A percentile compares a stretch with the other conserved stretches of the same genome.
Evolutionary conservation across 768 basidiomycete genomes (phyloP).

Genomic region (Boletus rubescentipes): DNA sequence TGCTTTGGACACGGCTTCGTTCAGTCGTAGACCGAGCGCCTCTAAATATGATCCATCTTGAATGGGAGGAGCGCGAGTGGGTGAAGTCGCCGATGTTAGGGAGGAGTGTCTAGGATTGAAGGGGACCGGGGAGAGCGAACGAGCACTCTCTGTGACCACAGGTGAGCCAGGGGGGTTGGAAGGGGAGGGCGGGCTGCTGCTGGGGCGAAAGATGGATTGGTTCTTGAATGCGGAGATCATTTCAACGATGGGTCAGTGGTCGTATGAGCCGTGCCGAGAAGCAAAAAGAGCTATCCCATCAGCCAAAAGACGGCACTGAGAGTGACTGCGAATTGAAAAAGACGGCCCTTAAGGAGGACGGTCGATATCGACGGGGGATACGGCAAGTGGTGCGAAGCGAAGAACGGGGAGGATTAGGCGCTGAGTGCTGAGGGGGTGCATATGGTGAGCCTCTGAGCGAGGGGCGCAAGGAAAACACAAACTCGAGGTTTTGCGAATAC

Average conservation of each 20-base stretch:
- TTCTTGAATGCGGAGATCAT: slow-evolving; percentile 70
- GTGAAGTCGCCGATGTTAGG: slow-evolving; percentile 31
- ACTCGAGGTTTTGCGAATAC: slow-evolving; percentile 36
- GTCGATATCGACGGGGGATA: slow-evolving; percentile 65
- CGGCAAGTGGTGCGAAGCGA: slow-evolving; percentile 56
- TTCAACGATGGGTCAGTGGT: slow-evolving; percentile 13
- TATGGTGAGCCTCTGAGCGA: slow-evolving; percentile 1
- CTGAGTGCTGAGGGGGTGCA: slow-evolving; percentile 17
- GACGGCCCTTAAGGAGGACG: slow-evolving; percentile 66
- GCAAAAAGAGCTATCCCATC: slow-evolving; percentile 44
- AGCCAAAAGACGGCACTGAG: slow-evolving; percentile 10
- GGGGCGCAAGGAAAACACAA: slow-evolving; percentile 2
- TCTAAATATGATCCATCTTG: slow-evolving; percentile 84
- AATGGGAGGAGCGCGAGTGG: slow-evolving; percentile 45
- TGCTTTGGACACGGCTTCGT: slow-evolving; percentile 78
- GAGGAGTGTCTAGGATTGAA: slow-evolving; percentile 60
- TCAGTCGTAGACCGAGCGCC: slow-evolving; percentile 71
- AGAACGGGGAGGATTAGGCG: slow-evolving; percentile 47
- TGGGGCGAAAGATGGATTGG: slow-evolving; percentile 63
- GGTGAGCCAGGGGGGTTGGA: slow-evolving; percentile 39
- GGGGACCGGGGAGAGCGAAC: slow-evolving; percentile 58
- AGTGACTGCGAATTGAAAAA: slow-evolving; percentile 13
- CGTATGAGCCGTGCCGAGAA: slow-evolving; percentile 30
- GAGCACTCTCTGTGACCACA: slow-evolving; percentile 43
- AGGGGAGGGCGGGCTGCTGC: slow-evolving; percentile 64